Conservation (phyloP, 306 rosid genomes). For the Malus orientalis region DNA sequence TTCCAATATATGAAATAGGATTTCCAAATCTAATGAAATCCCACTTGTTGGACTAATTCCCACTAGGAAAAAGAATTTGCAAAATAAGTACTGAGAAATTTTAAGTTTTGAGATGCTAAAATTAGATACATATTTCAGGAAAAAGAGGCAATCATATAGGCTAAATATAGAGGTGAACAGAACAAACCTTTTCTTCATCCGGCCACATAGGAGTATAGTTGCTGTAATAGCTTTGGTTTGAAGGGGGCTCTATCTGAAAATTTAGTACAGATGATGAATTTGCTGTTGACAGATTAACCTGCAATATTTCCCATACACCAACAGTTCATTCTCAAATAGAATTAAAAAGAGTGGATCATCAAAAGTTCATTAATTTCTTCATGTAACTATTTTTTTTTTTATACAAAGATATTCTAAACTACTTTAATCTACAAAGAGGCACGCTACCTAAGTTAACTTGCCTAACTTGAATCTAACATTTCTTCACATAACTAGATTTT, state of each 20-base stretch:
- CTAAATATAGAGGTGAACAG: background rate
- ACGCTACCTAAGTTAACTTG: background rate
- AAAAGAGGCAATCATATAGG: background rate
- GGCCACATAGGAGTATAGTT: constrained; percentile 25
- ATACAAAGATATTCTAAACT: no score
- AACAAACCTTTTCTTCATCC: constrained; percentile 45
- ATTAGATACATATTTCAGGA: background rate
- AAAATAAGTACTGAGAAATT: background rate
- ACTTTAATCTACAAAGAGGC: background rate
- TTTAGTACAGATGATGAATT: constrained; percentile 34
- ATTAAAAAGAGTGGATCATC: background rate
- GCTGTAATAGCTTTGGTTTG: constrained; percentile 76
- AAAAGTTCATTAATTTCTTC: background rate
- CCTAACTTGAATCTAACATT: background rate
- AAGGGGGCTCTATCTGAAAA: constrained; percentile 87
- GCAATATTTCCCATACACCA: constrained; percentile 16
- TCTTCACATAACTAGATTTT: background rate
- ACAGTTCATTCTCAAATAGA: background rate
- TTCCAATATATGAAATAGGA: background rate
- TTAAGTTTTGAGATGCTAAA: background rate
- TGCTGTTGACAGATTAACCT: constrained; percentile 54
- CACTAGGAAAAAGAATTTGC: background rate
- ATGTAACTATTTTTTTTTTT: background rate
- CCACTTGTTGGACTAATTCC: background rate
- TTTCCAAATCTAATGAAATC: background rate